phyloP scores from a whole-genome alignment of 192 early-diverging fungal genomes.

The Chytriomyces hyalinus region DNA sequence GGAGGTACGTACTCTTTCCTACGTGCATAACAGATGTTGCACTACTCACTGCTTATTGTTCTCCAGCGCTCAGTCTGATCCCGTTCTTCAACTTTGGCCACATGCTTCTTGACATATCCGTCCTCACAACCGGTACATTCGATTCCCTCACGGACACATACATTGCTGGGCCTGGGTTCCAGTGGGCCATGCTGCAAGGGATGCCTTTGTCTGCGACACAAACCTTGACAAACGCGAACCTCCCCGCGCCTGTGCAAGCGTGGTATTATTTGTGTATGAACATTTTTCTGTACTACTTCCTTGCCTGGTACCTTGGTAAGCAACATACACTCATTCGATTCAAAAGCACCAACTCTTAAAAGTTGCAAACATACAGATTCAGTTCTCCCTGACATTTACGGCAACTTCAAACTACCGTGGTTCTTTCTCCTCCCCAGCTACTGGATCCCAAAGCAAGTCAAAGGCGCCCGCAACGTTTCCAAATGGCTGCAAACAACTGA shows the following conservation, averaged over 20 bases:
- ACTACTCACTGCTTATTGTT: too few relatives aligned
- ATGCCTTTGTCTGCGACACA: conserved; percentile 41
- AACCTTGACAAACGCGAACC: conserved; percentile 42
- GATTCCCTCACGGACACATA: conserved; percentile 54
- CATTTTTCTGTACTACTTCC: conserved; percentile 53
- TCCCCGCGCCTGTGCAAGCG: conserved; percentile 56
- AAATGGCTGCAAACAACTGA: conserved; percentile 51
- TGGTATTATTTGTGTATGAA: conserved; percentile 63
- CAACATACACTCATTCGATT: too few relatives aligned
- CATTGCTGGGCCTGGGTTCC: conserved; percentile 56
- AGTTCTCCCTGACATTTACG: conserved; percentile 70
- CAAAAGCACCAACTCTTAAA: too few relatives aligned
- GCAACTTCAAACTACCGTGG: conserved; percentile 46
- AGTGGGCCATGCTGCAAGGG: conserved; percentile 55
- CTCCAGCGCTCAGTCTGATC: conserved; percentile 45
- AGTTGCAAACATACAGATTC: conserved; percentile 21
- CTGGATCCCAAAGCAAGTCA: conserved; percentile 48
- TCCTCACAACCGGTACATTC: conserved; percentile 34
- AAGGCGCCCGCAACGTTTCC: conserved; percentile 32
- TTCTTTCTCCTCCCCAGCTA: conserved; percentile 66
- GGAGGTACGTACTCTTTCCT: conserved; percentile 18
- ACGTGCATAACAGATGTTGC: too few relatives aligned
- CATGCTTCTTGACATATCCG: conserved; percentile 68
- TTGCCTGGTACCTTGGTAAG: conserved; percentile 65
- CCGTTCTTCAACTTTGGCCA: conserved; percentile 51